phyloP scores from a whole-genome alignment of 148 eudicot species.

The Camellia japonica region DNA sequence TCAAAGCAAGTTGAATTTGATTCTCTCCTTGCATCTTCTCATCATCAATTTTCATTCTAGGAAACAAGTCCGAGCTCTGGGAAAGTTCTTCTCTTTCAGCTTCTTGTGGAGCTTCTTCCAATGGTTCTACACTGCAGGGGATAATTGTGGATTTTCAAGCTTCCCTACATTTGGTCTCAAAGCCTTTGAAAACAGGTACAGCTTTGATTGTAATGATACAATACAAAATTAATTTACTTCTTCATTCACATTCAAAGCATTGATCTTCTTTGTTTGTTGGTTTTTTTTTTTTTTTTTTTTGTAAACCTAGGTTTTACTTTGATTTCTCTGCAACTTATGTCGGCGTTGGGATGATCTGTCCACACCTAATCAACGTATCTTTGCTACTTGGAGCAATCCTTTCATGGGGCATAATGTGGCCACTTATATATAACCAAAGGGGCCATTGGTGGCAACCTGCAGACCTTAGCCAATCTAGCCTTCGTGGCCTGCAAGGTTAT shows the following conservation, averaged over 20 bases:
- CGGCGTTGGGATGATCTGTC: constrained; percentile 99
- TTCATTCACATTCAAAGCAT: no score
- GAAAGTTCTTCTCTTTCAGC: constrained; percentile 85
- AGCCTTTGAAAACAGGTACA: constrained; percentile 59
- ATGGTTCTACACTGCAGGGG: constrained; percentile 86
- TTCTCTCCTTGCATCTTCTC: constrained; percentile 6
- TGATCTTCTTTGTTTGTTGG: no score
- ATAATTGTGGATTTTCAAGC: constrained; percentile 58
- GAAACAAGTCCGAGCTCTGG: constrained; percentile 75
- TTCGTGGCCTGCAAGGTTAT: constrained; percentile 87
- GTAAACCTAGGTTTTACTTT: constrained; percentile 68
- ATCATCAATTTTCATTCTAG: constrained; percentile 27
- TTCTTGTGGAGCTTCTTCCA: constrained; percentile 93
- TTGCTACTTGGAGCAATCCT: constrained; percentile 78
- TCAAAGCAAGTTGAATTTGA: background rate
- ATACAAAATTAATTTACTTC: background rate
- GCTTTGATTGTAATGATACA: background rate
- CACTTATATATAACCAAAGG: constrained; percentile 55
- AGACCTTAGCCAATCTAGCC: constrained; percentile 27
- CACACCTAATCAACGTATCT: constrained; percentile 75
- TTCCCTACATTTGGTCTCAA: constrained; percentile 83
- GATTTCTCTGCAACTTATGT: constrained; percentile 95
- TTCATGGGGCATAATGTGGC: constrained; percentile 99
- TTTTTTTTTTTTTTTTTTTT: background rate
- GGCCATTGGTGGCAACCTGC: constrained; percentile 66